These are phyloP conservation scores for Lasiosphaeria ovina DNA, from an alignment of 495 filamentous ascomycete genomes.

Conservation along the genomic window DNA sequence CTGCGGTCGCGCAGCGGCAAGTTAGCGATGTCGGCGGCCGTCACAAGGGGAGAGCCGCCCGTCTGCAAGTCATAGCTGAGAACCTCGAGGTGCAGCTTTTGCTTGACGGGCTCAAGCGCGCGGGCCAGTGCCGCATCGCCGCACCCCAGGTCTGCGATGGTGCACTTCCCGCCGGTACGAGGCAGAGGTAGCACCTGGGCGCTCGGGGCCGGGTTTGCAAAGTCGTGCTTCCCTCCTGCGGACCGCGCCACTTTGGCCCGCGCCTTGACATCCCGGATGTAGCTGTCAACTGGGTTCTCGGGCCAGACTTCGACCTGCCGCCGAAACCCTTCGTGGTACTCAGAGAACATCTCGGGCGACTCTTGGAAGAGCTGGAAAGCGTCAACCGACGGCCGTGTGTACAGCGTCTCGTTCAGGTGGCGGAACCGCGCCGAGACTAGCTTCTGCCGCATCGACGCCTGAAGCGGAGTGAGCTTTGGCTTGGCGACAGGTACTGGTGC, in stretches of 20 bases:
- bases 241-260: constrained; percentile 40
- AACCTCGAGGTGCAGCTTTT: constrained; percentile 40
- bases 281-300: constrained; percentile 86
- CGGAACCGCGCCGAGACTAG: constrained; percentile 92
- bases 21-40: constrained; percentile 80
- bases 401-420: constrained; percentile 93
- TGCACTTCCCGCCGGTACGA: constrained; percentile 51
- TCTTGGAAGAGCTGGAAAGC: constrained; percentile 74
- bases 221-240: constrained; percentile 17
- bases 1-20: constrained; percentile 68
- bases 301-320: constrained; percentile 94
- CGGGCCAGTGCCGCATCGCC: constrained; percentile 66
- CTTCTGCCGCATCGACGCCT: constrained; percentile 90
- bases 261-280: constrained; percentile 63
- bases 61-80: constrained; percentile 55
- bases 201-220: constrained; percentile 22
- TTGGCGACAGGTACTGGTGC: constrained; percentile 27
- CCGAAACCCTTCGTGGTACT: constrained; percentile 94
- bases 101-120: constrained; percentile 59
- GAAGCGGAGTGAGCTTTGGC: constrained; percentile 77
- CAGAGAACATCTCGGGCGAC: constrained; percentile 84
- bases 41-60: constrained; percentile 64
- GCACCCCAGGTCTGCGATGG: constrained; percentile 69
- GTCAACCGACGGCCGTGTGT: constrained; percentile 80
- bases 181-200: constrained; percentile 32